phyloP scores from a whole-genome alignment of 306 rosid genomes.

The Dalbergia cultrata region DNA sequence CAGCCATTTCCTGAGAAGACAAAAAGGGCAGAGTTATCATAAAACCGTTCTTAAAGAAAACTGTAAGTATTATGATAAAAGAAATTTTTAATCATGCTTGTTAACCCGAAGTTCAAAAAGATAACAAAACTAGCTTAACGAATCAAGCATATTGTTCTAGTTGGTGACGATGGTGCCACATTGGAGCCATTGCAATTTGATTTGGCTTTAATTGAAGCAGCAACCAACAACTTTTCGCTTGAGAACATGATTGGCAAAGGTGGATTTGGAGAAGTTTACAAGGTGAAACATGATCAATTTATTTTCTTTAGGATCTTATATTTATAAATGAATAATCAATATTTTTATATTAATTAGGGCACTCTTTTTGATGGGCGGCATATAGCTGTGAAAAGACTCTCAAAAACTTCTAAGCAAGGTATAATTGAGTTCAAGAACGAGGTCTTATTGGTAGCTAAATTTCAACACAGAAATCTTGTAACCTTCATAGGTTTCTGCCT shows the following conservation, averaged over 20 bases:
- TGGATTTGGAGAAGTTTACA: slow-evolving; percentile 30
- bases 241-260: slow-evolving; percentile 29
- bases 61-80: not conserved
- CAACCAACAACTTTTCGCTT: not conserved
- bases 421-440: not conserved
- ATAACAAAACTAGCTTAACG: not conserved
- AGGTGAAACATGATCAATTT: not conserved
- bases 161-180: slow-evolving; percentile 32
- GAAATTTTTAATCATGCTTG: not conserved
- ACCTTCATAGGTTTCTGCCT: slow-evolving; percentile 16
- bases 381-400: slow-evolving; percentile 12
- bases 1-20: not conserved
- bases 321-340: not conserved
- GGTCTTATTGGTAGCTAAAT: not conserved
- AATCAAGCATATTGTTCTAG: not conserved
- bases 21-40: not conserved
- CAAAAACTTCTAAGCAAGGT: not conserved
- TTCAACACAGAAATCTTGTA: slow-evolving; percentile 8
- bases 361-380: not conserved
- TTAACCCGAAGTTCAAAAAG: not conserved
- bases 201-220: not conserved
- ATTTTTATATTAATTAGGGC: not conserved
- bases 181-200: slow-evolving; percentile 25
- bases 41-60: not conserved
- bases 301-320: not conserved